Conservation (phyloP, 805 yeast genomes). For the Candida qinlingensis region DNA sequence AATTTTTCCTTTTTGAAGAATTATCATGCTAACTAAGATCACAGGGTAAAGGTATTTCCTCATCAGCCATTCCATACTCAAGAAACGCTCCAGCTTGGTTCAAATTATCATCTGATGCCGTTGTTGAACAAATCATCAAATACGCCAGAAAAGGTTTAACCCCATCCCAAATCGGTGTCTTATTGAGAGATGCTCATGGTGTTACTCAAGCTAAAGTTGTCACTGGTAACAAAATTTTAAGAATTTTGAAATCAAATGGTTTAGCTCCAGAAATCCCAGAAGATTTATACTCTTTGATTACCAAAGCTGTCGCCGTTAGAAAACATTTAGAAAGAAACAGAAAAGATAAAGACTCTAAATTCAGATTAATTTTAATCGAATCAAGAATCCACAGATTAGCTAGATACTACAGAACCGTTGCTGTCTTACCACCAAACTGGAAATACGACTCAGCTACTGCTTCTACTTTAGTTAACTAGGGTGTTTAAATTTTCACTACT, state of each 20-base stretch:
- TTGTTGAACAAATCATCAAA: slow-evolving; percentile 97
- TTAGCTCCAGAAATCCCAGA: slow-evolving; percentile 99
- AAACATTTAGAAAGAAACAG: slow-evolving; percentile 99
- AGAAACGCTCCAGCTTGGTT: slow-evolving; percentile 99
- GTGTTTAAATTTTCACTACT: background rate
- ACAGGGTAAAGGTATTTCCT: slow-evolving; percentile 98
- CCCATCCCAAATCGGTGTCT: slow-evolving; percentile 99
- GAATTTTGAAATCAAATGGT: slow-evolving; percentile 99
- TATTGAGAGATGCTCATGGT: slow-evolving; percentile 99
- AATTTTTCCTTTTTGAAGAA: slow-evolving; percentile 1
- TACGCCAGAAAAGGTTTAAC: slow-evolving; percentile 99
- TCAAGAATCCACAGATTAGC: slow-evolving; percentile 99
- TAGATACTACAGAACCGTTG: slow-evolving; percentile 99
- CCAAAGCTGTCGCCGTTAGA: slow-evolving; percentile 99
- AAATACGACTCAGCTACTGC: slow-evolving; percentile 99
- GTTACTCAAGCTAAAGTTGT: slow-evolving; percentile 95
- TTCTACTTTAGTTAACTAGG: slow-evolving; percentile 97
- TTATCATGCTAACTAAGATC: slow-evolving; percentile 36
- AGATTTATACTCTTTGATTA: slow-evolving; percentile 97
- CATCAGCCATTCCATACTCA: slow-evolving; percentile 98
- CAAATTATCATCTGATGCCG: slow-evolving; percentile 92
- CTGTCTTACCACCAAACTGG: slow-evolving; percentile 99
- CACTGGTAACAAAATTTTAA: slow-evolving; percentile 98
- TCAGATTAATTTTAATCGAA: slow-evolving; percentile 99
- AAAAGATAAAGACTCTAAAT: slow-evolving; percentile 99